A percentile compares a stretch with the other conserved stretches of the same genome.
Conservation (phyloP, 352 stramenopile species). For the Phytophthora quininea region DNA sequence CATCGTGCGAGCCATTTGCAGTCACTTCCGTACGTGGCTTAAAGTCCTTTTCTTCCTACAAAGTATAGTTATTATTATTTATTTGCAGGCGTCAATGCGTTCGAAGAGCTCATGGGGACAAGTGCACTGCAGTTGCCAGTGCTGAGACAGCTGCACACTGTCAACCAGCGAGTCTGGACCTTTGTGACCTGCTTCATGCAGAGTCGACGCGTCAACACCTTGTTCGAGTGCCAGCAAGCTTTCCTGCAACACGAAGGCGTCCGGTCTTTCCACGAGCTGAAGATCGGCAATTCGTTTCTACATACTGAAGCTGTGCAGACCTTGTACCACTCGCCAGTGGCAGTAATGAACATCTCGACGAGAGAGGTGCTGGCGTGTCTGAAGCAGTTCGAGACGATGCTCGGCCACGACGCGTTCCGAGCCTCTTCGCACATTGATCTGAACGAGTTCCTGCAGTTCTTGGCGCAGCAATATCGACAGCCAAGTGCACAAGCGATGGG, state of each 20-base stretch:
- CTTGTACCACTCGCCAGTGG: conserved; percentile 53
- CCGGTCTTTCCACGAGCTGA: conserved; percentile 64
- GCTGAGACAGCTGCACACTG: conserved; percentile 61
- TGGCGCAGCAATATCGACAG: conserved; percentile 73
- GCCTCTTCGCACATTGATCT: conserved; percentile 63
- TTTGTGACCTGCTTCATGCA: conserved; percentile 84
- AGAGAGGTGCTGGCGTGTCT: conserved; percentile 70
- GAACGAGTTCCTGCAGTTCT: conserved; percentile 72
- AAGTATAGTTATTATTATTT: neutral
- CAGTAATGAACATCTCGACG: conserved; percentile 65
- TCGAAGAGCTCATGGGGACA: conserved; percentile 60
- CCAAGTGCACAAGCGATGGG: conserved; percentile 69
- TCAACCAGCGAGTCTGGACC: conserved; percentile 81
- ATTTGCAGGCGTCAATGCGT: conserved; percentile 45
- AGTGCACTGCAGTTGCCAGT: conserved; percentile 50
- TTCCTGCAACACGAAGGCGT: conserved; percentile 77
- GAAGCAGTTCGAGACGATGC: conserved; percentile 67
- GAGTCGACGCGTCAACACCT: conserved; percentile 71
- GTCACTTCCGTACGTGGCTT: conserved; percentile 61
- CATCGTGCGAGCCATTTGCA: conserved; percentile 60
- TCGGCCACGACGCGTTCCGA: conserved; percentile 73
- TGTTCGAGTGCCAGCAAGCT: conserved; percentile 72
- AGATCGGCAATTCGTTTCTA: conserved; percentile 82
- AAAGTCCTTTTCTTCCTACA: neutral
- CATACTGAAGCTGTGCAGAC: conserved; percentile 80